phyloP scores from a whole-genome alignment of 2,329 filamentous ascomycete species.

The Pseudogymnoascus sp. region DNA sequence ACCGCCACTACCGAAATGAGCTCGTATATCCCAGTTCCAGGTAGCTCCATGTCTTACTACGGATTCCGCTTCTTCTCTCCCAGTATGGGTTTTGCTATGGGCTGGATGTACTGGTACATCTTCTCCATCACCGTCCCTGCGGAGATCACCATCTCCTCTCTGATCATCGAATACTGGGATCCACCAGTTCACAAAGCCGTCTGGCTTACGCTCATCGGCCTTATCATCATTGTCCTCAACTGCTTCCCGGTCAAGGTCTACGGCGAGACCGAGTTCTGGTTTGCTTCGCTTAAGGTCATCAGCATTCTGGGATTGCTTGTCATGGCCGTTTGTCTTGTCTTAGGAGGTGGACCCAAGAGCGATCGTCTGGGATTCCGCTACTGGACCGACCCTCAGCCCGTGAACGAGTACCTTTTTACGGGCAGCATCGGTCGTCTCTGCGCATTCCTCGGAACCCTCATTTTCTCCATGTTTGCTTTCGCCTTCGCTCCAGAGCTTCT shows the following conservation, averaged over 20 bases:
- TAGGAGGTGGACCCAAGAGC: constrained; percentile 27
- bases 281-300: constrained; percentile 27
- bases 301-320: constrained; percentile 26
- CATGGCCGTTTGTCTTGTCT: constrained; percentile 28
- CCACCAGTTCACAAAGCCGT: constrained; percentile 33
- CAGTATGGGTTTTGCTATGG: constrained; percentile 36
- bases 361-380: constrained; percentile 35
- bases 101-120: constrained; percentile 31
- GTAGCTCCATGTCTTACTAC: constrained; percentile 42
- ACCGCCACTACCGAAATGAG: constrained; percentile 48
- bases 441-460: constrained; percentile 39
- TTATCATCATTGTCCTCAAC: constrained; percentile 32
- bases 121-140: constrained; percentile 22
- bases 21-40: constrained; percentile 50
- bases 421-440: constrained; percentile 41
- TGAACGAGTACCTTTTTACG: constrained; percentile 31
- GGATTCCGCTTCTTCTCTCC: constrained; percentile 36
- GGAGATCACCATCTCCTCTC: constrained; percentile 34
- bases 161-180: constrained; percentile 37
- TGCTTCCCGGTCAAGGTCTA: constrained; percentile 44
- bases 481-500: constrained; percentile 43
- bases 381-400: constrained; percentile 40
- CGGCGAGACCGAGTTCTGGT: constrained; percentile 50
- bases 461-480: constrained; percentile 40
- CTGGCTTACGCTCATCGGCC: constrained; percentile 33